phyloP scores from a whole-genome alignment of 176 grass and related monocot genomes.

The Phoenix roebelenii region DNA sequence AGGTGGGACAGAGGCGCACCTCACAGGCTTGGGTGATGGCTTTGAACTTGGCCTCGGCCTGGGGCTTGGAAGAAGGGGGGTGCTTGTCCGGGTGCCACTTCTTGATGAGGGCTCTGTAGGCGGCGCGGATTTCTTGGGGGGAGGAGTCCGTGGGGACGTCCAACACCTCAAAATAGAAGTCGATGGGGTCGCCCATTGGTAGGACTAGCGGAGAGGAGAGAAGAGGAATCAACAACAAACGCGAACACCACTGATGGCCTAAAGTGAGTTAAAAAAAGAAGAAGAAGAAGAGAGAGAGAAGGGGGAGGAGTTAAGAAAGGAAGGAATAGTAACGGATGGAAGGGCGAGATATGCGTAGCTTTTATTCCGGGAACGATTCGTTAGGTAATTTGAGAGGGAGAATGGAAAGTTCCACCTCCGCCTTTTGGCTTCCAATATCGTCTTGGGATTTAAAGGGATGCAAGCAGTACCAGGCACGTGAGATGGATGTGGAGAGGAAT shows the following conservation, averaged over 20 bases:
- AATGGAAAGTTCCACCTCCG: no score
- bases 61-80: conserved; percentile 68
- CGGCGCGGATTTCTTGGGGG: conserved; percentile 70
- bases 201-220: neutral
- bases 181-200: conserved; percentile 56
- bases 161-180: conserved; percentile 72
- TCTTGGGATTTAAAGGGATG: no score
- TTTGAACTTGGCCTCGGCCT: conserved; percentile 86
- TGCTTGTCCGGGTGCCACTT: conserved; percentile 99
- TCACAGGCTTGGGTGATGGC: conserved; percentile 88
- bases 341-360: conserved; percentile 21
- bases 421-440: no score
- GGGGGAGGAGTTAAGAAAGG: neutral
- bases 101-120: conserved; percentile 61
- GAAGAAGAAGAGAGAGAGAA: neutral
- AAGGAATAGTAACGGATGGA: neutral
- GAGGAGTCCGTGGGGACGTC: conserved; percentile 54
- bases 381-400: neutral
- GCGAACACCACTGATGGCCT: neutral
- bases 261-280: neutral
- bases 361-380: conserved; percentile 26
- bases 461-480: no score
- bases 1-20: conserved; percentile 19
- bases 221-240: neutral
- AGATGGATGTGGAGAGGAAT: no score